These are phyloP conservation scores for Leccinellum luteum DNA, from an alignment of 768 basidiomycete genomes.

Conservation along the genomic window DNA sequence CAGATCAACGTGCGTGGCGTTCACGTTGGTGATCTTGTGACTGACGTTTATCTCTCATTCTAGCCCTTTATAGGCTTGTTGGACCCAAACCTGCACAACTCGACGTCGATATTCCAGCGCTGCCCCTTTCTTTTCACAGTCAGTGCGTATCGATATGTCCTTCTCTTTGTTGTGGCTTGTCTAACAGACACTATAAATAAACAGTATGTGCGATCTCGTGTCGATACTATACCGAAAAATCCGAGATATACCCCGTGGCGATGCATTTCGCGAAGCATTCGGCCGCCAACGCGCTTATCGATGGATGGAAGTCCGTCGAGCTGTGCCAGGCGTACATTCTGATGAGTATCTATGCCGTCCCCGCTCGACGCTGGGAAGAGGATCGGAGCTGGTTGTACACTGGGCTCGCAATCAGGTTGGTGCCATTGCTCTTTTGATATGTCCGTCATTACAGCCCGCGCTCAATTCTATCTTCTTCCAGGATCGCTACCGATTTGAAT, in stretches of 20 bases:
- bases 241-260: conserved; percentile 81
- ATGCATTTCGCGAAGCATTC: conserved; percentile 88
- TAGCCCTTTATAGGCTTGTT: conserved; percentile 70
- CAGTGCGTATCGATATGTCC: conserved; percentile 42
- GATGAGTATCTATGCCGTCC: conserved; percentile 78
- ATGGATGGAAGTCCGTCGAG: conserved; percentile 84
- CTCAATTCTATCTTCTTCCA: conserved; percentile 20
- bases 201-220: conserved; percentile 85
- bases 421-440: neutral
- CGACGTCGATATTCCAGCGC: conserved; percentile 72
- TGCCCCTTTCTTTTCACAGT: conserved; percentile 92
- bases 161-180: neutral
- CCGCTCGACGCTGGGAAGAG: conserved; percentile 83
- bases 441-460: neutral
- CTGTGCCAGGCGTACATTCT: conserved; percentile 90
- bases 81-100: conserved; percentile 79
- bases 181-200: neutral
- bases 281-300: conserved; percentile 75
- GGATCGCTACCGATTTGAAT: conserved; percentile 88
- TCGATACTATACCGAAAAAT: conserved; percentile 73
- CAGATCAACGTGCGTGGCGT: conserved; percentile 59
- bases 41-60: conserved; percentile 6
- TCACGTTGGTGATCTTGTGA: neutral
- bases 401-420: conserved; percentile 76
- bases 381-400: conserved; percentile 89